phyloP scores from a whole-genome alignment of 441 rosid genomes.

The Adansonia grandidieri region DNA sequence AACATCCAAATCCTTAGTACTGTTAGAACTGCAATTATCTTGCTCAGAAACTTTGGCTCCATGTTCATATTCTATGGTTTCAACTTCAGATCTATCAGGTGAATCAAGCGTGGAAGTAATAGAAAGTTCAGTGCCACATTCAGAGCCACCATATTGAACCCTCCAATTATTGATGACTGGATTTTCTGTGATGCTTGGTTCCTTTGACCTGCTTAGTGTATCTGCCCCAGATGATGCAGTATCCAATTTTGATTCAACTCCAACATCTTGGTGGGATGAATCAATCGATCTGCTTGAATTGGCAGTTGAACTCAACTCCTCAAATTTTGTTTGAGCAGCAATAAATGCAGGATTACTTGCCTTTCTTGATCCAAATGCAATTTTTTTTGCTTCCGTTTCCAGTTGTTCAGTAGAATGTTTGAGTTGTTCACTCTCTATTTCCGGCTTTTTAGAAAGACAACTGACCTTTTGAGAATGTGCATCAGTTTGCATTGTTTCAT shows the following conservation, averaged over 20 bases:
- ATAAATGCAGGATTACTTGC: conserved; percentile 66
- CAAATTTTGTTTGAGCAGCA: conserved; percentile 74
- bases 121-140: conserved; percentile 91
- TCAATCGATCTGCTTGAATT: conserved; percentile 45
- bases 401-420: conserved; percentile 55
- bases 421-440: conserved; percentile 53
- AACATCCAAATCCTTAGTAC: conserved; percentile 37
- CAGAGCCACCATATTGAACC: conserved; percentile 66
- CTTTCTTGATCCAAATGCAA: conserved; percentile 53
- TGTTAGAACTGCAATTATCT: conserved; percentile 35
- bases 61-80: conserved; percentile 44
- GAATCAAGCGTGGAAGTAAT: conserved; percentile 88
- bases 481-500: conserved; percentile 36
- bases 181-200: conserved; percentile 39
- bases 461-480: conserved; percentile 37
- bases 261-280: conserved; percentile 47
- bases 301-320: conserved; percentile 60
- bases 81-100: conserved; percentile 68
- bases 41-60: conserved; percentile 47
- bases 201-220: conserved; percentile 16
- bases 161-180: conserved; percentile 24
- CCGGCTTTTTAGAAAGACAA: conserved; percentile 40
- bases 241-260: conserved; percentile 46
- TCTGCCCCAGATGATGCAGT: conserved; percentile 19
- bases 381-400: conserved; percentile 51